Conservation (phyloP, 192 early-diverging fungal species). For the Rhizophagus sp. region DNA sequence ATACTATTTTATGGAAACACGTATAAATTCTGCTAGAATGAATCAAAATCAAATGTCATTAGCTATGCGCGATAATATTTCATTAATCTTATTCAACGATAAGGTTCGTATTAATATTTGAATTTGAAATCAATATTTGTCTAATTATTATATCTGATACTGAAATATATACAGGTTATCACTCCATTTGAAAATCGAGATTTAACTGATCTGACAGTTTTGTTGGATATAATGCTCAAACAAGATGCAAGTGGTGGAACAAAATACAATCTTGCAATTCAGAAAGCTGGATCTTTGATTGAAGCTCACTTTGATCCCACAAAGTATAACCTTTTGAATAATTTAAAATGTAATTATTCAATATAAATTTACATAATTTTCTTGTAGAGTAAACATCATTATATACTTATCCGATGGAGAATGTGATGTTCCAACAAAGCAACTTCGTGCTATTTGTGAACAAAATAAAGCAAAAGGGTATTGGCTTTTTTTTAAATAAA, state of each 20-base stretch:
- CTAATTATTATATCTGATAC: not conserved
- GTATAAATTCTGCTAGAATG: not conserved
- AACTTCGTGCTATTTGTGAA: constrained; percentile 2
- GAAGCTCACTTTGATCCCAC: not conserved
- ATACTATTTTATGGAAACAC: constrained; percentile 28
- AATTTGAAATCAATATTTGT: not conserved
- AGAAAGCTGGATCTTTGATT: constrained; percentile 14
- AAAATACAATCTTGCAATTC: not conserved
- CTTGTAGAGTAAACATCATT: constrained; percentile 24
- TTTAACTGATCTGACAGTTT: not conserved
- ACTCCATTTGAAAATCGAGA: constrained; percentile 16
- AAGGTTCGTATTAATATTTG: not conserved
- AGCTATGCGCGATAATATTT: constrained; percentile 12
- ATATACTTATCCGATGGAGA: constrained; percentile 31
- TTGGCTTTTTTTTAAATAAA: not conserved
- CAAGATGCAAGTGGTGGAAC: not conserved
- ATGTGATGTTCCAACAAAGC: not conserved
- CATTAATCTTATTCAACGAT: constrained; percentile 19
- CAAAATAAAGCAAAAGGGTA: not conserved
- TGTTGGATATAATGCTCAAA: constrained; percentile 13
- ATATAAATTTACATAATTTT: not conserved
- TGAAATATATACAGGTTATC: not conserved
- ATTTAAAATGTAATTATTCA: too few relatives aligned
- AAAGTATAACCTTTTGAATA: not conserved
- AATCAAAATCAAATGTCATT: not conserved